These are phyloP conservation scores for Alternaria angustiovoidea DNA, from an alignment of 2,329 filamentous ascomycete genomes.

Conservation along the genomic window DNA sequence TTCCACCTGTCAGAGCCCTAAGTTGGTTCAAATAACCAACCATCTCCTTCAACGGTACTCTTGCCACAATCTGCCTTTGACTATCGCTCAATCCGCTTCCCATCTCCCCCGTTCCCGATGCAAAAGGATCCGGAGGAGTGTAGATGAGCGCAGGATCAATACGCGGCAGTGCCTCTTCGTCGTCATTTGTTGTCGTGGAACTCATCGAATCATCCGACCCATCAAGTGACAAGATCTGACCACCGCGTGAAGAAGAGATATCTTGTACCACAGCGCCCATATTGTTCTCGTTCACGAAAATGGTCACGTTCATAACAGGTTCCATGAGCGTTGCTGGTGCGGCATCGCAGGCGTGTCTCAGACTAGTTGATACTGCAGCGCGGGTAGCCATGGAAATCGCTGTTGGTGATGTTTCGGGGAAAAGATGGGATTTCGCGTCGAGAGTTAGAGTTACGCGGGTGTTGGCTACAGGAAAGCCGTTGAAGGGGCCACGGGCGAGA, in stretches of 20 bases:
- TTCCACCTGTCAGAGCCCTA: slow-evolving; percentile 84
- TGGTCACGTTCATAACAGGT: slow-evolving; percentile 89
- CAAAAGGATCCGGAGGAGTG: slow-evolving; percentile 85
- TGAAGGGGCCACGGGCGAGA: slow-evolving; percentile 82
- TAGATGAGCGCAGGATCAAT: slow-evolving; percentile 83
- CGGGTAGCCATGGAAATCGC: slow-evolving; percentile 72
- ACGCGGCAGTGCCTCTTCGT: slow-evolving; percentile 44
- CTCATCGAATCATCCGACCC: slow-evolving; percentile 22
- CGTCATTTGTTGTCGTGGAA: slow-evolving; percentile 10
- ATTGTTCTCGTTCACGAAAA: slow-evolving; percentile 82
- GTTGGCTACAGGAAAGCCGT: slow-evolving; percentile 80
- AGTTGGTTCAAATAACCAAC: slow-evolving; percentile 91
- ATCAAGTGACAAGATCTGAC: slow-evolving; percentile 76
- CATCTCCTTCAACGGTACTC: slow-evolving; percentile 96
- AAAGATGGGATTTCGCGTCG: slow-evolving; percentile 70
- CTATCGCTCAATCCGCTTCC: slow-evolving; percentile 30
- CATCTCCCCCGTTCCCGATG: slow-evolving; percentile 42
- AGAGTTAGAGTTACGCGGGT: slow-evolving; percentile 75
- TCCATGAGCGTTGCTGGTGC: slow-evolving; percentile 77
- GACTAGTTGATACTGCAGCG: slow-evolving; percentile 69
- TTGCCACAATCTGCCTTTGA: slow-evolving; percentile 73
- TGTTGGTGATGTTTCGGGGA: slow-evolving; percentile 71
- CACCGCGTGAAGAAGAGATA: slow-evolving; percentile 75
- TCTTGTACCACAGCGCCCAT: slow-evolving; percentile 86
- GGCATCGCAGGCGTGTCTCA: slow-evolving; percentile 67